Evolutionary conservation across 495 filamentous ascomycete species (phyloP), one percentile per base, ranked within the genome.

Genomic region (Gamarada debralockiae): DNA sequence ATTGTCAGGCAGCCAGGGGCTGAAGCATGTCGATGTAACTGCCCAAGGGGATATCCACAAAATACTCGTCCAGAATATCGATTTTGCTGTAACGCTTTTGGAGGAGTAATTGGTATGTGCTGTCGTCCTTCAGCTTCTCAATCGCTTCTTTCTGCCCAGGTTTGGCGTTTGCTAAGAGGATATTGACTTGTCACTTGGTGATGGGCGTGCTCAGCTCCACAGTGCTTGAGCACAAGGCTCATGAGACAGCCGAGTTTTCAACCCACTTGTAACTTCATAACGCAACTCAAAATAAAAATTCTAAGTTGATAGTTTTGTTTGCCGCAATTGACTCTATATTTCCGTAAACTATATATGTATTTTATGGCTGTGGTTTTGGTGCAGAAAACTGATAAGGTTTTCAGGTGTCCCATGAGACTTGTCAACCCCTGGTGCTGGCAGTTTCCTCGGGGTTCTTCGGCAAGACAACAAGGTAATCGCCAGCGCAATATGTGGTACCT

Each of bases 381-480:
- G 17, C 63, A 69, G 7, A 82, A 61, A n/a, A n/a, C n/a, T n/a
- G n/a, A n/a, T 13, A 70, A 64, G 0, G 80, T 72, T 59, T 89
- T 85, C 77, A 78, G 82, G 0, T 83, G 72, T 0, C 90, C 71
- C 2, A 76, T 64, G 54, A 79, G 82, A 40, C 73, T 70, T 23
- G 65, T 66, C 52, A 82, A 70, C 6, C 68, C 74, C 15, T 81
- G 71, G 21, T 70, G 67, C n/a, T n/a, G 23, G 89, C 75, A 14
- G 67, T 80, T 24, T 74, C 69, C 50, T 69, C 70, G 3, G 82
- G 80, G 60, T 41, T 41, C 7, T 7, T 7, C 7, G 12, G 12
- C 17, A n/a, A 15, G 17, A 41, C 17, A 15, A 18, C 38, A 20
- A 41, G 38, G 38, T 41, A 41, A 18, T 41, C 38, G 7, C 38